A percentile compares a stretch with the other conserved stretches of the same genome.
These are phyloP conservation scores for Phytophthora foliorum DNA, from an alignment of 352 stramenopile species.

Conservation along the genomic window DNA sequence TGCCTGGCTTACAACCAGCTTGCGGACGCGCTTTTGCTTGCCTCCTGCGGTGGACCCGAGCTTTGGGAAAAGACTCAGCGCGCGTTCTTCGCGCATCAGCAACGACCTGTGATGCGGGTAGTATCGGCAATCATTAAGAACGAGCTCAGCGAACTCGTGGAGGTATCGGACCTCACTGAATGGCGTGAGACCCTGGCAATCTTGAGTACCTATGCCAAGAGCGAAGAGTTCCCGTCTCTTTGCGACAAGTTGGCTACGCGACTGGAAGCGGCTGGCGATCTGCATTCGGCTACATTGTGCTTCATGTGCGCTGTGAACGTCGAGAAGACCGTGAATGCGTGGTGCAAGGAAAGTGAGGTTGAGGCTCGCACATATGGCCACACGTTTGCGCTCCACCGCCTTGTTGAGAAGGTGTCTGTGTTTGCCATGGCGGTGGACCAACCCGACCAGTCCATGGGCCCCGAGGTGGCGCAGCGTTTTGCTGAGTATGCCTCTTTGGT, in stretches of 20 bases:
- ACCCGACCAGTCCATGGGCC: conserved; percentile 84
- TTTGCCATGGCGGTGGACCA: conserved; percentile 92
- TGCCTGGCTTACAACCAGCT: conserved; percentile 97
- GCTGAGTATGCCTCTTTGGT: conserved; percentile 86
- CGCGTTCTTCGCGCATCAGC: conserved; percentile 93
- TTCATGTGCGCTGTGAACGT: conserved; percentile 98
- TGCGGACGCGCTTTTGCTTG: conserved; percentile 96
- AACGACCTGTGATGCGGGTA: conserved; percentile 95
- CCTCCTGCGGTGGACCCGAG: conserved; percentile 93
- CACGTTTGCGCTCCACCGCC: conserved; percentile 93
- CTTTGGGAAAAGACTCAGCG: conserved; percentile 97
- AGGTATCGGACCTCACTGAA: conserved; percentile 92
- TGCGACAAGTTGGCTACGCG: conserved; percentile 95
- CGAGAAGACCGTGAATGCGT: conserved; percentile 88
- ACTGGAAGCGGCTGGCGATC: conserved; percentile 93
- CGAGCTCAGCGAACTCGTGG: conserved; percentile 85
- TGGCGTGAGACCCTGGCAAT: conserved; percentile 99
- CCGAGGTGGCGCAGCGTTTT: conserved; percentile 92
- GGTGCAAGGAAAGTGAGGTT: conserved; percentile 92
- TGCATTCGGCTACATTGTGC: conserved; percentile 94
- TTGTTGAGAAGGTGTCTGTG: conserved; percentile 97
- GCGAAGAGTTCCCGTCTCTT: conserved; percentile 96
- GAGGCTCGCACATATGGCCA: conserved; percentile 71
- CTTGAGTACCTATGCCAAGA: conserved; percentile 97
- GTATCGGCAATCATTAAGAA: conserved; percentile 97